These are phyloP conservation scores for Uncinocarpus reesii DNA, from an alignment of 2,329 filamentous ascomycete genomes.

Conservation along the genomic window DNA sequence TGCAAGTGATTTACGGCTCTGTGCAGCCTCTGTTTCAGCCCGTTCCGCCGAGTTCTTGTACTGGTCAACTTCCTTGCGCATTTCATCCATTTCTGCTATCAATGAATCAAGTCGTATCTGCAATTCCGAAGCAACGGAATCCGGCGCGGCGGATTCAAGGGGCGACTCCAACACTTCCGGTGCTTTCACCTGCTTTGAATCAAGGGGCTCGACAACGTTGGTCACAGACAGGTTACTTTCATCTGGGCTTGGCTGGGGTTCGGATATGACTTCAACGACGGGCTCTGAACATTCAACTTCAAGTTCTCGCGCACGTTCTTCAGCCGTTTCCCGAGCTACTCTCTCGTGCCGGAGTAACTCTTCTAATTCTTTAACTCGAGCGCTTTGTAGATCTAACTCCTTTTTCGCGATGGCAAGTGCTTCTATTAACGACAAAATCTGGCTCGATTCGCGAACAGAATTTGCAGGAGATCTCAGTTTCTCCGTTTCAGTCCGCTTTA, in stretches of 20 bases:
- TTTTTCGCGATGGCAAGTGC: slow-evolving; percentile 73
- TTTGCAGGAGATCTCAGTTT: slow-evolving; percentile 50
- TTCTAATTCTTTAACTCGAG: slow-evolving; percentile 72
- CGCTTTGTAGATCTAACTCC: slow-evolving; percentile 73
- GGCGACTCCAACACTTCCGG: slow-evolving; percentile 20
- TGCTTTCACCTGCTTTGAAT: slow-evolving; percentile 19
- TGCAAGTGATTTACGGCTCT: slow-evolving; percentile 62
- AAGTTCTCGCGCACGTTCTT: slow-evolving; percentile 65
- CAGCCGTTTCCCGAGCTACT: slow-evolving; percentile 69
- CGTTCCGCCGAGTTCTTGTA: slow-evolving; percentile 69
- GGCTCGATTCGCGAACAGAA: slow-evolving; percentile 50
- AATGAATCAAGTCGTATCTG: slow-evolving; percentile 67
- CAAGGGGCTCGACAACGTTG: slow-evolving; percentile 8
- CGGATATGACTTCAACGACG: background rate
- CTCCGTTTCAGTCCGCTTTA: slow-evolving; percentile 69
- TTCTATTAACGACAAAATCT: slow-evolving; percentile 76
- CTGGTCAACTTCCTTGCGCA: slow-evolving; percentile 67
- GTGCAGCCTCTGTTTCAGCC: slow-evolving; percentile 66
- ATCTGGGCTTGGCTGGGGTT: slow-evolving; percentile 8
- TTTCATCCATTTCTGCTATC: slow-evolving; percentile 66
- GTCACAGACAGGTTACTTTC: slow-evolving; percentile 12
- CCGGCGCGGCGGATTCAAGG: background rate
- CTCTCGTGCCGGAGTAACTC: slow-evolving; percentile 67
- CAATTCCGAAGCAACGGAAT: slow-evolving; percentile 34
- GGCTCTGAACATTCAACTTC: slow-evolving; percentile 45